Evolutionary conservation across 2,329 filamentous ascomycete genomes (phyloP).

Genomic region (Gnomoniopsis smithogilvyi): DNA sequence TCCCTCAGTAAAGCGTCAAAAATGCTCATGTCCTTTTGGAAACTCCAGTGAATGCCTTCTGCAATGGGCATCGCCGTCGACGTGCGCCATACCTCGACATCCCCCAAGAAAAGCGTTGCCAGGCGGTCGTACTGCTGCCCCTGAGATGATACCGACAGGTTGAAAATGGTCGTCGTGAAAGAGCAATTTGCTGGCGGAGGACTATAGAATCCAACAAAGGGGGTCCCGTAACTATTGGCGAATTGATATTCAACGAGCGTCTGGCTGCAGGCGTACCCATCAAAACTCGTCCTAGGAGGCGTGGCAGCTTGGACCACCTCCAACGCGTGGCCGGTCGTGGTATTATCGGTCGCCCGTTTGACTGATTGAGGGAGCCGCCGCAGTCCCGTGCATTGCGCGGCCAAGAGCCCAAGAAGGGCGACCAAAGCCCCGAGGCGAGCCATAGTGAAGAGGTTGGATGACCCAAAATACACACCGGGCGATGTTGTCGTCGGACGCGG

Average conservation of each 20-base stretch:
- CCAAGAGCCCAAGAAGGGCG: background rate
- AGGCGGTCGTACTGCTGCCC: slow-evolving; percentile 62
- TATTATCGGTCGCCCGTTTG: background rate
- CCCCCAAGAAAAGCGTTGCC: slow-evolving; percentile 57
- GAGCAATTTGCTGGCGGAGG: slow-evolving; percentile 23
- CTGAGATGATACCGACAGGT: slow-evolving; percentile 56
- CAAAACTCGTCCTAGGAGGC: slow-evolving; percentile 22
- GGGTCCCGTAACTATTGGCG: slow-evolving; percentile 26
- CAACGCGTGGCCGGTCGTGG: background rate
- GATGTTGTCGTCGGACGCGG: background rate
- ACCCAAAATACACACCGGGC: background rate
- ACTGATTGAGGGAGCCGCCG: background rate
- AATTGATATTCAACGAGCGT: slow-evolving; percentile 24
- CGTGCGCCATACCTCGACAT: slow-evolving; percentile 62
- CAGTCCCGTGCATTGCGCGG: background rate
- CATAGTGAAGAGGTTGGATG: background rate
- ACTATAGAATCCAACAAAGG: slow-evolving; percentile 26
- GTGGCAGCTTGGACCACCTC: slow-evolving; percentile 27
- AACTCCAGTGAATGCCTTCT: slow-evolving; percentile 50
- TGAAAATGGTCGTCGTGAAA: slow-evolving; percentile 40
- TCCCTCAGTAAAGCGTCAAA: slow-evolving; percentile 50
- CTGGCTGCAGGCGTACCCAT: slow-evolving; percentile 21
- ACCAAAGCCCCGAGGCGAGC: background rate
- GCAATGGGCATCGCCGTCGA: slow-evolving; percentile 61
- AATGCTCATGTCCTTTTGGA: slow-evolving; percentile 61